Conservation (phyloP, 768 basidiomycete genomes). For the Xerocomellus amylosporus region DNA sequence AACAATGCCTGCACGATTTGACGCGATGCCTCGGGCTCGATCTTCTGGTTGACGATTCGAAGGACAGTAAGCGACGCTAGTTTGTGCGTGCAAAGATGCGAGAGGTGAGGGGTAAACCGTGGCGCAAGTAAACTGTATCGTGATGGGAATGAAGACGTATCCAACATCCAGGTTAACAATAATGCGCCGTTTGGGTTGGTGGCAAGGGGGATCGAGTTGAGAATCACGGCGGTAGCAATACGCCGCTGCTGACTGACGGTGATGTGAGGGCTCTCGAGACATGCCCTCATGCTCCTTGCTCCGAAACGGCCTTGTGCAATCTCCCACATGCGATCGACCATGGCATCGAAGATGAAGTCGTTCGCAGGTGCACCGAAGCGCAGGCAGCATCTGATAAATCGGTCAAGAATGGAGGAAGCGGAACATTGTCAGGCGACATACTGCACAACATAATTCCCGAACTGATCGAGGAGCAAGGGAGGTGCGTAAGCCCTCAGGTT, state of each 20-base stretch:
- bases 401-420: not conserved
- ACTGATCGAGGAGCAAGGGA: slow-evolving; percentile 90
- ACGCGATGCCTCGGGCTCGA: slow-evolving; percentile 82
- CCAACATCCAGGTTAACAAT: slow-evolving; percentile 93
- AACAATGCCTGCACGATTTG: slow-evolving; percentile 90
- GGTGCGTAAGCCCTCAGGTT: slow-evolving; percentile 90
- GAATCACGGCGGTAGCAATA: slow-evolving; percentile 88
- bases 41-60: slow-evolving; percentile 94
- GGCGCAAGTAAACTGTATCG: slow-evolving; percentile 92
- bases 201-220: slow-evolving; percentile 96
- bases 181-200: slow-evolving; percentile 98
- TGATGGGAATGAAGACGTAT: slow-evolving; percentile 93
- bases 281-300: slow-evolving; percentile 96
- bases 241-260: slow-evolving; percentile 90
- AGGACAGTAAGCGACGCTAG: slow-evolving; percentile 92
- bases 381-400: slow-evolving; percentile 69
- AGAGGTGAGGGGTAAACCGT: slow-evolving; percentile 93
- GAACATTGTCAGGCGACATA: slow-evolving; percentile 39
- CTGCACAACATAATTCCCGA: slow-evolving; percentile 93
- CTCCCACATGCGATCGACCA: slow-evolving; percentile 98
- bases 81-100: slow-evolving; percentile 97
- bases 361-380: slow-evolving; percentile 87
- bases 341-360: slow-evolving; percentile 97
- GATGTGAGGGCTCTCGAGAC: slow-evolving; percentile 87
- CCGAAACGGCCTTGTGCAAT: slow-evolving; percentile 97